Evolutionary conservation across 2,329 filamentous ascomycete genomes (phyloP).

Genomic region (Truncatella angustata): DNA sequence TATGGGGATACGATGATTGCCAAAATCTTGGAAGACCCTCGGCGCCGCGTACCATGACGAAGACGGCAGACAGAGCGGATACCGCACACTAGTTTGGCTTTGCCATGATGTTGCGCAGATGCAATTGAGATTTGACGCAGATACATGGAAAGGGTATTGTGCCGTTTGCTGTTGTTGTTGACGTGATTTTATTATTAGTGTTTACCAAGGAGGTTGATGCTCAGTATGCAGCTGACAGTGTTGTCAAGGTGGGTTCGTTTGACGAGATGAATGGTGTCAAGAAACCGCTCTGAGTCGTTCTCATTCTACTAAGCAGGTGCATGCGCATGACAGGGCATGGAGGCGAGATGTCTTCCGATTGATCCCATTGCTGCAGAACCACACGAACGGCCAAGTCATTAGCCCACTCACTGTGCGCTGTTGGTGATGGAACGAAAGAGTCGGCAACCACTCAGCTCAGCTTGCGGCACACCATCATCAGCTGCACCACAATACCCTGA

Average conservation of each 20-base stretch:
- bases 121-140: no score
- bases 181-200: neutral
- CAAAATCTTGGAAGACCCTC: neutral
- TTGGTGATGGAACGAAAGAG: neutral
- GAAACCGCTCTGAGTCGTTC: no score
- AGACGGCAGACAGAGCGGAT: slow-evolving; percentile 3
- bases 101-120: no score
- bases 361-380: neutral
- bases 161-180: neutral
- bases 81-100: neutral
- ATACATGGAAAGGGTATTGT: no score
- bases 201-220: no score
- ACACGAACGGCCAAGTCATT: neutral
- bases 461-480: neutral
- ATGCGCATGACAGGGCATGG: neutral
- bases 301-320: neutral
- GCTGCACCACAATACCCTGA: neutral
- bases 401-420: neutral
- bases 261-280: no score
- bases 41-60: slow-evolving; percentile 1
- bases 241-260: no score
- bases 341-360: neutral
- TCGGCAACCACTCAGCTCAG: neutral
- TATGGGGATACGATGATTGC: neutral
- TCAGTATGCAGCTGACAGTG: no score